Evolutionary conservation across 2,329 filamentous ascomycete species (phyloP), one percentile per base, ranked within the genome.

Genomic region (Scopulariopsis brevicaulis): DNA sequence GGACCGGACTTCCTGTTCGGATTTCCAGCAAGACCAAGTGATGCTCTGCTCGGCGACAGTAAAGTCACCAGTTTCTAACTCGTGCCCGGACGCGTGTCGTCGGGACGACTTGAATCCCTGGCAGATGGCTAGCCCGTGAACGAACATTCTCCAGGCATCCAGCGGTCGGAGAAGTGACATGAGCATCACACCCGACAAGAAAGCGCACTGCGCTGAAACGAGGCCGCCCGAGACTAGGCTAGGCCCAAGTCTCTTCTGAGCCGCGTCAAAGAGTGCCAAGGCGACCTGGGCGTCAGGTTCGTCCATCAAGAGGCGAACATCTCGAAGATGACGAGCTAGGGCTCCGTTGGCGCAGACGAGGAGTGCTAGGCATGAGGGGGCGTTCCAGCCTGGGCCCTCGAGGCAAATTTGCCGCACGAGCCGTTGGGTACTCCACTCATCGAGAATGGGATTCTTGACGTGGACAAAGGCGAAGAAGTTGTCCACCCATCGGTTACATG

Each of bases 1-100:
- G 6, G 70, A 66, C 5, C 77, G 70, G 3, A 79, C 63, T 57
- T 80, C 78, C 6, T 76, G 63, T 61, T 82, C 79, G 1, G 78
- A 82, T 61, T 82, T 82, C 71, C 78, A 79, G 3, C 75, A 74
- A 0, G 79, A 79, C 79, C 79, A 81, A 59, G n/a, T n/a, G n/a
- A n/a, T n/a, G n/a, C n/a, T n/a, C n/a, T n/a, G n/a, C n/a, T n/a
- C n/a, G n/a, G n/a, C n/a, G n/a, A n/a, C n/a, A n/a, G n/a, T n/a
- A n/a, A n/a, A n/a, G n/a, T n/a, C n/a, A n/a, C n/a, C n/a, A n/a
- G n/a, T n/a, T n/a, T n/a, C n/a, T 81, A 81, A 0, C 79, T 70
- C 22, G 76, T 74, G 60, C 79, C 72, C 54, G 77, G 70, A 53
- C 69, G 72, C 5, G 64, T 70, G 40, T 70, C 69, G 6, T 57